Percentiles rank a stretch among this genome's conserved stretches.
Evolutionary conservation across 139 green algal species (phyloP).

Genomic region (Chlamydomonas sp.): DNA sequence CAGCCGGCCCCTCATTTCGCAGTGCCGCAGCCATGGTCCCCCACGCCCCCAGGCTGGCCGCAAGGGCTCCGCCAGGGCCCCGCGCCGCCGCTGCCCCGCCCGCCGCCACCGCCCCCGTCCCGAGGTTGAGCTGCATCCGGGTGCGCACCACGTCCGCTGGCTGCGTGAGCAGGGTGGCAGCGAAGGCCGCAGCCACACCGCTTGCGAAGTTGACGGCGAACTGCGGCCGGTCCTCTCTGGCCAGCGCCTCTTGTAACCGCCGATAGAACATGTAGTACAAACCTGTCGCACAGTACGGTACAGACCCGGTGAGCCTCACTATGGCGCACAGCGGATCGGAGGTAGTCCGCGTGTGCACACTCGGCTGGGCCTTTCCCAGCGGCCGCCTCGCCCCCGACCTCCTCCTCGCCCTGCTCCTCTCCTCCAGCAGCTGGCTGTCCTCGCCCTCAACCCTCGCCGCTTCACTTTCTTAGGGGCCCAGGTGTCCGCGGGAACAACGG

Average conservation of each 20-base stretch:
- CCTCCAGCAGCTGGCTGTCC: neutral
- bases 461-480: too few species aligned
- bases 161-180: constrained; percentile 88
- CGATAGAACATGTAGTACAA: constrained; percentile 97
- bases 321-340: too few species aligned
- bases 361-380: too few species aligned
- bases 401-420: neutral
- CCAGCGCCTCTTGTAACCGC: constrained; percentile 25
- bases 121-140: constrained; percentile 77
- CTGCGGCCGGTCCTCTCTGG: constrained; percentile 16
- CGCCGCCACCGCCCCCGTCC: neutral
- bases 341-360: too few species aligned
- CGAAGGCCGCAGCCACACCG: constrained; percentile 73
- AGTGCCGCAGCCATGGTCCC: constrained; percentile 6
- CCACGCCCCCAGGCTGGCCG: neutral
- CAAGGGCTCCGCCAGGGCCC: constrained; percentile 9
- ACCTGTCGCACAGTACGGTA: constrained; percentile 40
- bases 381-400: too few species aligned
- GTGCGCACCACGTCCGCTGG: constrained; percentile 87
- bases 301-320: neutral
- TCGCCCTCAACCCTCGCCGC: neutral
- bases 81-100: neutral
- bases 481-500: too few species aligned
- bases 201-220: constrained; percentile 75
- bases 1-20: constrained; percentile 7